These are phyloP conservation scores for Citropsis articulata DNA, from an alignment of 345 rosid genomes.

Conservation along the genomic window DNA sequence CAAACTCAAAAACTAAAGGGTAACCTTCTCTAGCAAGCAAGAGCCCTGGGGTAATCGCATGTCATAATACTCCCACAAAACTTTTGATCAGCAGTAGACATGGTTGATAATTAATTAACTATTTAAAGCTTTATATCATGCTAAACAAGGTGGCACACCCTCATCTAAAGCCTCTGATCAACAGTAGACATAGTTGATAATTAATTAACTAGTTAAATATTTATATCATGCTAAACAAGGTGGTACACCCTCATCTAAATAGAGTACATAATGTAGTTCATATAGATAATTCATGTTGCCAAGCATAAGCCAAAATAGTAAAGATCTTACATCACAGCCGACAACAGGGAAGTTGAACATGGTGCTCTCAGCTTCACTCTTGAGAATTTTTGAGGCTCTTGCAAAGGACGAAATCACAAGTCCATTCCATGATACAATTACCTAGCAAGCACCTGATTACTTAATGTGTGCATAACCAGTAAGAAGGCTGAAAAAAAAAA, in stretches of 20 bases:
- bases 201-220: not conserved
- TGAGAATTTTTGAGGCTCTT: constrained; percentile 81
- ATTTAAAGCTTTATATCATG: not conserved
- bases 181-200: not conserved
- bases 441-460: constrained; percentile 40
- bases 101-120: not conserved
- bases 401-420: constrained; percentile 82
- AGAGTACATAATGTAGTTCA: not conserved
- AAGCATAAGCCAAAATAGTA: not conserved
- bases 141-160: not conserved
- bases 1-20: too few species aligned
- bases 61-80: too few species aligned
- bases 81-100: too few species aligned
- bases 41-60: too few species aligned
- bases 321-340: constrained; percentile 62
- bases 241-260: not conserved
- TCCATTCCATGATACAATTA: constrained; percentile 95
- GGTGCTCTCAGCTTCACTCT: constrained; percentile 46
- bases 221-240: not conserved
- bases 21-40: too few species aligned
- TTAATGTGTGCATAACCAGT: constrained; percentile 3
- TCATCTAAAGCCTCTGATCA: too few species aligned
- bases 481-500: constrained; percentile 8
- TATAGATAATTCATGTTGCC: not conserved
- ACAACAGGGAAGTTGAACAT: constrained; percentile 63